Percentiles rank a stretch among this genome's conserved stretches.
Conservation (phyloP, 768 basidiomycete species). For the Pholiota molesta region DNA sequence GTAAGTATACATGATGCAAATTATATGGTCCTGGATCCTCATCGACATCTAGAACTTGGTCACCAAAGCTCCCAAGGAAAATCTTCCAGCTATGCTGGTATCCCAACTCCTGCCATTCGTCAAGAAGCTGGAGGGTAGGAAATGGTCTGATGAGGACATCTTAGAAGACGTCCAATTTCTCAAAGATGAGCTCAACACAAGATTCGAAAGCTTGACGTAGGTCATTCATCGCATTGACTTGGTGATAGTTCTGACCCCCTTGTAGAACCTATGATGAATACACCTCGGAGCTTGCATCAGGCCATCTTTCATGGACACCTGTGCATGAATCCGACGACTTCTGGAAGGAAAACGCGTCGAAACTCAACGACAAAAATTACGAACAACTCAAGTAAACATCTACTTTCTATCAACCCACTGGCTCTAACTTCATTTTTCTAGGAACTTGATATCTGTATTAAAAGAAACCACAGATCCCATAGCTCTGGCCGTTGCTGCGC, state of each 20-base stretch:
- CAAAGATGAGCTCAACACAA: slow-evolving; percentile 78
- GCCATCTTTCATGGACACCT: slow-evolving; percentile 94
- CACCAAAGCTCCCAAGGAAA: slow-evolving; percentile 83
- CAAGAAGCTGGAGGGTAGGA: slow-evolving; percentile 80
- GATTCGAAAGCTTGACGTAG: slow-evolving; percentile 91
- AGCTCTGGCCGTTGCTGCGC: slow-evolving; percentile 89
- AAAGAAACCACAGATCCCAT: slow-evolving; percentile 69
- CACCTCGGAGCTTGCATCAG: slow-evolving; percentile 84
- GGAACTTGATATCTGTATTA: slow-evolving; percentile 75
- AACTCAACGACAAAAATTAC: slow-evolving; percentile 82
- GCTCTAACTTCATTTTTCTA: slow-evolving; percentile 30
- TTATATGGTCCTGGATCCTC: neutral
- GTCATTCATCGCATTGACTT: slow-evolving; percentile 25
- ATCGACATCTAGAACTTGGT: slow-evolving; percentile 72
- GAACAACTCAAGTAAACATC: slow-evolving; percentile 77
- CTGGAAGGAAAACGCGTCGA: slow-evolving; percentile 94
- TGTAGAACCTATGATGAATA: slow-evolving; percentile 95
- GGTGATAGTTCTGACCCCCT: neutral
- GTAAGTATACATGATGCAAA: slow-evolving; percentile 39
- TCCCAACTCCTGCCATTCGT: slow-evolving; percentile 84
- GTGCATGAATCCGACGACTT: slow-evolving; percentile 96
- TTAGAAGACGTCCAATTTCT: slow-evolving; percentile 90
- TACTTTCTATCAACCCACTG: neutral
- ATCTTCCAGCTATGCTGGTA: slow-evolving; percentile 92
- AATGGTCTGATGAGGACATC: slow-evolving; percentile 96